Base-by-base conservation (phyloP, 495 filamentous ascomycete genomes). In the Lindgomyces ingoldianus region DNA sequence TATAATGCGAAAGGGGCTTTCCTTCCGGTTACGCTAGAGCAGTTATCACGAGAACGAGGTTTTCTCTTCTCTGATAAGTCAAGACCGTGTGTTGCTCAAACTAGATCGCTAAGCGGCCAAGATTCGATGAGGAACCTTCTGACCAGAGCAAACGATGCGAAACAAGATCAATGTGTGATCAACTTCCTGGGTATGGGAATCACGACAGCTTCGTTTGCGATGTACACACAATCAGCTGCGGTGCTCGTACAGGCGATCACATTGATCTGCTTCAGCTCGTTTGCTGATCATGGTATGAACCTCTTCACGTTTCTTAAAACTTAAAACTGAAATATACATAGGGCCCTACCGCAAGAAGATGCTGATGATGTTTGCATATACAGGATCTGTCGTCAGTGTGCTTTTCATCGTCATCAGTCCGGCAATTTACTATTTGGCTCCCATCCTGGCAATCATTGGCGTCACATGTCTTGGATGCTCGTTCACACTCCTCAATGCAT, bases 21-120 rank as follows among this genome's bases (percentile, higher is more conserved):
- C 47, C 89, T 96, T 60, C 93, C 93, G 4, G 93, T 97, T 26
- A 88, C 91, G 0, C 77, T 97, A 45, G 93, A 97, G 72, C 92
- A 93, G 66, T 81, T 96, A 60, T 90, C 93, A 18, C 84, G 93
- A 53, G 93, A 96, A 76, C 87, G 88, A 74, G 93, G 93, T 30
- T 87, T 95, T 53, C 82, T 96, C 53, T 76, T 92, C 25, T 88
- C 86, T 25, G 91, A 96, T 74, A 84, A 81, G 56, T 83, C 71
- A 6, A 88, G 80, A 27, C 88, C 91, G 26, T 97, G 93, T 50
- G 41, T 72, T 49, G 52, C 60, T 41, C 51, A 14, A 30, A 12
- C 60, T n/a, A 36, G 30, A 27, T 33, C 49, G 44, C 42, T 18
- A 47, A 57, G 18, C 16, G 22, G n/a, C 41, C 52, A 57, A 39